Conservation (phyloP, 495 filamentous ascomycete genomes). For the Hyaloscypha variabilis region DNA sequence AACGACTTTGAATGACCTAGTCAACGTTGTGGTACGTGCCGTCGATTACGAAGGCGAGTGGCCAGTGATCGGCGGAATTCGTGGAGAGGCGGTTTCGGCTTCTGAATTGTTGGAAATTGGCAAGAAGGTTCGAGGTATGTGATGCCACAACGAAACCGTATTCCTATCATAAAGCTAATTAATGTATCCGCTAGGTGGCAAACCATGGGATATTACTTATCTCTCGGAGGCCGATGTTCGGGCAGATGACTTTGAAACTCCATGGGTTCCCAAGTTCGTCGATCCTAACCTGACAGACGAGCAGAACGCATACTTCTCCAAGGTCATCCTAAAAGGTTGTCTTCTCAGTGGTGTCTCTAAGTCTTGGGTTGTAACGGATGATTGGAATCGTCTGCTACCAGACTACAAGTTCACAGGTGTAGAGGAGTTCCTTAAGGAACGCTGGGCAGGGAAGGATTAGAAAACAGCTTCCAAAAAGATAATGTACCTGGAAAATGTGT, state of each 20-base stretch:
- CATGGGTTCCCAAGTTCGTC: conserved; percentile 14
- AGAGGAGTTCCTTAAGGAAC: conserved; percentile 9
- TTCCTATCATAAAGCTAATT: conserved; percentile 4
- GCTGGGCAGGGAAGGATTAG: conserved; percentile 1
- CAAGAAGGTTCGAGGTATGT: conserved; percentile 50
- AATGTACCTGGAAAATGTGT: no score
- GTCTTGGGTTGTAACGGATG: conserved; percentile 9
- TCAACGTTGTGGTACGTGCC: conserved; percentile 48
- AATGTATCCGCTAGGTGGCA: not conserved
- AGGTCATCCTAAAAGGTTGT: not conserved
- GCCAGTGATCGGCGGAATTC: conserved; percentile 55
- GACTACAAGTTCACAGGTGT: conserved; percentile 7
- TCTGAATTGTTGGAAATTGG: conserved; percentile 47
- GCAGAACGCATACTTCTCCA: conserved; percentile 1
- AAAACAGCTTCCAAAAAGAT: not conserved
- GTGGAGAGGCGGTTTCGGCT: conserved; percentile 45
- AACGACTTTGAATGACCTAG: conserved; percentile 48
- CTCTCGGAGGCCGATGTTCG: conserved; percentile 11
- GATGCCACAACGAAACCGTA: not conserved
- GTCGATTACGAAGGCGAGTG: conserved; percentile 56
- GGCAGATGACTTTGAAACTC: conserved; percentile 2
- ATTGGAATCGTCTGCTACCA: conserved; percentile 15
- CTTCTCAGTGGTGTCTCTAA: conserved; percentile 1
- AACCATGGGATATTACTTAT: conserved; percentile 8
- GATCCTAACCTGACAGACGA: not conserved